Conservation (phyloP, 495 filamentous ascomycete genomes). For the Penicillium paxilli region DNA sequence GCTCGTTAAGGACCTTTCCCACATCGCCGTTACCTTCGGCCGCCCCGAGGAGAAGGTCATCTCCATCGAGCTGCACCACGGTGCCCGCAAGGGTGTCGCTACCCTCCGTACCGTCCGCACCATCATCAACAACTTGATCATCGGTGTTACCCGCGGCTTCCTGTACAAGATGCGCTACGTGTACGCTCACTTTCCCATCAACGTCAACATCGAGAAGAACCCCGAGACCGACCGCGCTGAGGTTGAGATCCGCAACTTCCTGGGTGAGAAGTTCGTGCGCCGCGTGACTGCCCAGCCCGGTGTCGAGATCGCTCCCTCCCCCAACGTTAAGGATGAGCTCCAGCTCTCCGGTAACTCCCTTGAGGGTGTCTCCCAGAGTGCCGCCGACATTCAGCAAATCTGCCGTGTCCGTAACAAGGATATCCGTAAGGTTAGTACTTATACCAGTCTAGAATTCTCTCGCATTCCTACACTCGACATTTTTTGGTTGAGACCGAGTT, state of each 20-base stretch:
- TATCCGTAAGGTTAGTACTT: conserved; percentile 95
- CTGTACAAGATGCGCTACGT: conserved; percentile 99
- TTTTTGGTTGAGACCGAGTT: too few relatives aligned
- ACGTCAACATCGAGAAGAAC: conserved; percentile 99
- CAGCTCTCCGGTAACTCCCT: conserved; percentile 89
- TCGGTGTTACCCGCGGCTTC: conserved; percentile 97
- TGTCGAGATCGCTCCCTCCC: conserved; percentile 85
- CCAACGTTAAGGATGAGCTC: conserved; percentile 96
- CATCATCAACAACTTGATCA: conserved; percentile 96
- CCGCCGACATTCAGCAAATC: conserved; percentile 98
- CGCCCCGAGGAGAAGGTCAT: conserved; percentile 77
- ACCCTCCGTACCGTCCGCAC: conserved; percentile 96
- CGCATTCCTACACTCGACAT: too few relatives aligned
- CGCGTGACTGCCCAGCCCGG: conserved; percentile 82
- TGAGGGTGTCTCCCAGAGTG: conserved; percentile 94
- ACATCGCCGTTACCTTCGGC: conserved; percentile 94
- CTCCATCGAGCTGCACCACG: conserved; percentile 96
- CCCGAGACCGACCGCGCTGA: conserved; percentile 80
- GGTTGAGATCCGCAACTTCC: conserved; percentile 99
- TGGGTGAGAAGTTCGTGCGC: conserved; percentile 99
- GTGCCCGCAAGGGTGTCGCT: conserved; percentile 93
- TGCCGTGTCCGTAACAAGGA: conserved; percentile 99
- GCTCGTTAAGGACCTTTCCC: conserved; percentile 92
- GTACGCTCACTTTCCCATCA: conserved; percentile 99
- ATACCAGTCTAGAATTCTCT: background rate